Evolutionary conservation across 164 flowering plant species (phyloP).

Genomic region (Akebia trifoliata): DNA sequence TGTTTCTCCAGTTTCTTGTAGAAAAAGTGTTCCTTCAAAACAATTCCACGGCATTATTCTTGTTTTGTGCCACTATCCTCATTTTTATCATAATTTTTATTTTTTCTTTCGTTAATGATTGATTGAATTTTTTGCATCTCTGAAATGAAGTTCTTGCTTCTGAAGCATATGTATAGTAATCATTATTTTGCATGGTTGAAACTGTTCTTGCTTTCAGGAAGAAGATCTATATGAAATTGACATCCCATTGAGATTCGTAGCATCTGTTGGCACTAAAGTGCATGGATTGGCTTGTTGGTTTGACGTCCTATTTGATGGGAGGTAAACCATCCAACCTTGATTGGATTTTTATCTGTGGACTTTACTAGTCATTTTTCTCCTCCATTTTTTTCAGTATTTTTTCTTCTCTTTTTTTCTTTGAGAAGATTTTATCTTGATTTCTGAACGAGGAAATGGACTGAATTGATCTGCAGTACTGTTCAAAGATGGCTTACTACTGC

Average conservation of each 20-base stretch:
- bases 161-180: not conserved
- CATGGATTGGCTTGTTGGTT: constrained; percentile 99
- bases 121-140: no score
- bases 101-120: not conserved
- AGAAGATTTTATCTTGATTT: not conserved
- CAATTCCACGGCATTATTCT: not conserved
- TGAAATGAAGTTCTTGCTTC: no score
- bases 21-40: not conserved
- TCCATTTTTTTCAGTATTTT: no score
- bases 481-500: constrained; percentile 95
- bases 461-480: constrained; percentile 52
- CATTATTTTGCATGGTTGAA: not conserved
- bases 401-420: no score
- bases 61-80: not conserved
- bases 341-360: not conserved
- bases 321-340: constrained; percentile 41
- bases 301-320: constrained; percentile 91
- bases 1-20: not conserved
- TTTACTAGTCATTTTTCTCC: no score
- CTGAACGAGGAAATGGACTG: not conserved
- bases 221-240: constrained; percentile 90
- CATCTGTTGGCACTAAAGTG: constrained; percentile 82
- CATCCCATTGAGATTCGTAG: constrained; percentile 66
- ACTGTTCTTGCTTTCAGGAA: constrained; percentile 62
- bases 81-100: not conserved